Evolutionary conservation across 495 filamentous ascomycete species (phyloP), one percentile per base, ranked within the genome.

Genomic region (Podospora pseudocomata): DNA sequence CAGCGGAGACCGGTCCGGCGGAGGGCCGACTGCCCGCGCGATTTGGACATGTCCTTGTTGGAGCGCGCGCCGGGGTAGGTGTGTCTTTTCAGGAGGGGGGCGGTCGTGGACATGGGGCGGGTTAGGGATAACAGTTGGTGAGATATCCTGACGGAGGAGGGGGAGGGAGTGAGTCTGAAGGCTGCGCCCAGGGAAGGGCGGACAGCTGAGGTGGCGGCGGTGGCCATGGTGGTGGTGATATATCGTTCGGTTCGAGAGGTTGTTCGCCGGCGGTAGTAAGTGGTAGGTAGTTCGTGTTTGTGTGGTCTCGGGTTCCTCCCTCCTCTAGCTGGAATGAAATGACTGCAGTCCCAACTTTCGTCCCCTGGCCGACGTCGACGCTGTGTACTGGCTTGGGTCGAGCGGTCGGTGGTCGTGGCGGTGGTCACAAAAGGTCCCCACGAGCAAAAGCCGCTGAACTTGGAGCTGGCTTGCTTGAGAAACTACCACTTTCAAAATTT

Each of bases 11-110:
- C 92, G 27, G 90, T 93, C 23, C 89, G 84, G 65, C 91, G 89
- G 65, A 96, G 79, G 28, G 89, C 88, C 26, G 91, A 94, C 55
- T 97, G 87, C 5, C 93, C 95, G 61, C 95, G 92, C 56, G 86
- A 75, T 65, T 83, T 84, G 76, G 86, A 92, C 73, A 83, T 82
- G 76, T 93, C 90, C 66, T 84, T 78, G 69, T 79, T 84, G 71
- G 76, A 73, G 65, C 79, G 80, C 20, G 76, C 76, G 44, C 70
- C 72, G 5, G 65, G 58, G 71, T 78, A 78, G 54, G 56, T 76
- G 73, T 78, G 76, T 15, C 79, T 74, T 64, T 76, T 79, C 71
- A 76, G 67, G 60, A 75, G 73, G 16, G 70, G 65, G 15, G 80
- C 62, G 3, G 80, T 76, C 16, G 78, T 80, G 16, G 81, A 81